Evolutionary conservation across 2,329 filamentous ascomycete genomes (phyloP), one percentile per base, ranked within the genome.

Genomic region (Westerdykella aurantiaca): DNA sequence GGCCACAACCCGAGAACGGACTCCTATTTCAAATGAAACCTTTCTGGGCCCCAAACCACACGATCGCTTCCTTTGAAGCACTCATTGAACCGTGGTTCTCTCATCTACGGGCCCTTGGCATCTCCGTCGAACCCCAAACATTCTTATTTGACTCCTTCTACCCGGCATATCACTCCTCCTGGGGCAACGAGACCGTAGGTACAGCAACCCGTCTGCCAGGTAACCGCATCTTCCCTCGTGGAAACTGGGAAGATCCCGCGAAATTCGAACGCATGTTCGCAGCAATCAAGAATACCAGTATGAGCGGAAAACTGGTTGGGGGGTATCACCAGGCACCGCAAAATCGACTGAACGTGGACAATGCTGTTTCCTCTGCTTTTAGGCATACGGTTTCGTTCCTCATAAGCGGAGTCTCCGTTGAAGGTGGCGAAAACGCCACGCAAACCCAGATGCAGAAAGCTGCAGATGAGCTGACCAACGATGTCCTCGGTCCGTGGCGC

Each of bases 241-340:
- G 53, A 4, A 66, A 64, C 51, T 65, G 64, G 25, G 57, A 56
- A n/a, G 63, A 59, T 0, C 43, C 51, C 0, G 57, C 55, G 31
- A 65, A 63, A 44, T 54, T 60, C n/a, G 58, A 64, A 12, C 56
- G 62, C 37, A 47, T 63, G 2, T 60, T 49, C 48, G 43, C 53
- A 2, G 48, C 58, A 34, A 48, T 66, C 6, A 55, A 58, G n/a
- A 23, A 52, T 17, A 55, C 66, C 39, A 53, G 60, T 65, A 58
- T 64, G 37, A 64, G 62, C 44, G 59, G 59, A 35, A 51, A 58
- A 16, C 60, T 64, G 0, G 61, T 65, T 35, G 61, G 64, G 0
- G 61, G 64, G 44, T 66, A 64, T 55, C 64, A 65, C 55, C 63
- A 64, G 46, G 60, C 63, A 37, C 55, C 55, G 14, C 56, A 56